Base-by-base conservation (phyloP, 179 eudicot genomes). In the Spergularia azorica region DNA sequence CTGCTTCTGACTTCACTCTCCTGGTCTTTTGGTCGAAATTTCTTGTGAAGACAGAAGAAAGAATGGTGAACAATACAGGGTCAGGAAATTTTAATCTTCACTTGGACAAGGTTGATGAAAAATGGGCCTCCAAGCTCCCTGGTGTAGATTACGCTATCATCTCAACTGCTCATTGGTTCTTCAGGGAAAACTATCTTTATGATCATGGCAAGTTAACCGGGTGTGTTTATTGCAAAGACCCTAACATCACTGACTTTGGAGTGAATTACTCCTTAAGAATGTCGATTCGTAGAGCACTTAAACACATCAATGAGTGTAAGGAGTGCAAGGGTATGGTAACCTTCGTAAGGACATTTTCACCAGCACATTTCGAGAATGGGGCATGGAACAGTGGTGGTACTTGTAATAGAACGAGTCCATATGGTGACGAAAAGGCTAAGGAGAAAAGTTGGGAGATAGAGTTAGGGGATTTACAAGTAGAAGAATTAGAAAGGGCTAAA, bases 101-200 rank as follows among this genome's bases (percentile, higher is more conserved):
- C 55, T 77, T 89, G 2, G 93, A 91, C 86, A 77, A 72, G 70
- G 71, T 86, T 15, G 86, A 88, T n/a, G 77, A 76, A 0, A 70
- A 70, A 11, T 92, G 97, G 94, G 72, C 91, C 13, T 56, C 79
- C 2, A 71, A 70, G 59, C 84, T 92, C 32, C 86, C 80, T 0
- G 77, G 13, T 16, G 46, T 89, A 41, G 90, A 92, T 71, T 87
- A 80, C 38, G 84, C 78, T 20, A 66, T 84, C 52, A 75, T 92
- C 79, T 89, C 93, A 1, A 79, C 63, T 21, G 93, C 79, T 15
- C 92, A 89, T 67, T 92, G 97, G 96, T 85, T 92, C 82, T 87
- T 90, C 82, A 63, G 93, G 43, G 77, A 75, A 58, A 77, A 85
- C 71, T 86, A 88, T 79, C 51, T 90, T 2, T 83, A 89, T 65